These are phyloP conservation scores for Scopulariopsis brevicaulis DNA, from an alignment of 2,329 filamentous ascomycete genomes.

Conservation along the genomic window DNA sequence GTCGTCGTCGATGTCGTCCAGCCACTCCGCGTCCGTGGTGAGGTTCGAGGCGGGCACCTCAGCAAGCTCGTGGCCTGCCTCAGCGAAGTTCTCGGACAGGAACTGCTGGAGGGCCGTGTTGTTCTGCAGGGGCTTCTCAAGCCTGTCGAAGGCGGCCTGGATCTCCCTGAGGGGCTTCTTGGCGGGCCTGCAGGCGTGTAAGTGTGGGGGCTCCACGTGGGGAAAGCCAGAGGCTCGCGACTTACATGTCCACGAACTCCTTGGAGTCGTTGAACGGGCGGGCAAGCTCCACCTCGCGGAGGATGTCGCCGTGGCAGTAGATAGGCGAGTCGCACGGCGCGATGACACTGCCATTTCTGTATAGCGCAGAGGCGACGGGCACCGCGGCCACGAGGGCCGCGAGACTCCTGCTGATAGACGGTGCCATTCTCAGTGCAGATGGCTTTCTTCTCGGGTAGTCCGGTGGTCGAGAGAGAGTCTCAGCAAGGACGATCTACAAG, in stretches of 20 bases:
- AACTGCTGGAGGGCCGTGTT: constrained; percentile 51
- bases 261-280: constrained; percentile 56
- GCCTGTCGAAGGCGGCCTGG: constrained; percentile 45
- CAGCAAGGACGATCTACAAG: neutral
- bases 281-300: constrained; percentile 51
- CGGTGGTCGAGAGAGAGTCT: neutral
- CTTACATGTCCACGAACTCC: constrained; percentile 59
- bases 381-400: neutral
- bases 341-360: constrained; percentile 46
- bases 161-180: constrained; percentile 47
- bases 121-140: constrained; percentile 50
- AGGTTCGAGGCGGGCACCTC: constrained; percentile 39
- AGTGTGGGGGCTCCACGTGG: constrained; percentile 1
- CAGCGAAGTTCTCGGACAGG: constrained; percentile 49
- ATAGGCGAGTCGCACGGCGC: constrained; percentile 57
- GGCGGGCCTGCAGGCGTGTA: constrained; percentile 37
- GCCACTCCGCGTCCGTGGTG: constrained; percentile 43
- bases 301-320: constrained; percentile 55
- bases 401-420: neutral
- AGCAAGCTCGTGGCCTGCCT: constrained; percentile 51
- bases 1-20: constrained; percentile 42
- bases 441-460: neutral
- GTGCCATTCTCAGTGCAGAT: neutral
- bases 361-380: constrained; percentile 26
- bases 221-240: constrained; percentile 6